Evolutionary conservation across 345 rosid genomes (phyloP).

Genomic region (Angophora floribunda): DNA sequence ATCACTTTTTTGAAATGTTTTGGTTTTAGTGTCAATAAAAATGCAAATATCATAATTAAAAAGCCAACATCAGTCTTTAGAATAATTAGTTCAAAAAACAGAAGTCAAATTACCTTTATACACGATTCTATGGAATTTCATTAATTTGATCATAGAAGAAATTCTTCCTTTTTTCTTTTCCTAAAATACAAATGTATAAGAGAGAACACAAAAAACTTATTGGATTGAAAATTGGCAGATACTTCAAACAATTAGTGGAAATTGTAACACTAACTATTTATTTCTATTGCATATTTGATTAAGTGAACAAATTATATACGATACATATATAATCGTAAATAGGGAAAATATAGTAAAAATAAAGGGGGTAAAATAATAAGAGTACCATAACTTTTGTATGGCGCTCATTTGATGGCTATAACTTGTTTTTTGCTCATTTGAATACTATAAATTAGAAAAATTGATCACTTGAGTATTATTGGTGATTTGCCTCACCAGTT

Average conservation of each 20-base stretch:
- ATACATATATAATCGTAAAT: no score
- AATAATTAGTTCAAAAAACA: no score
- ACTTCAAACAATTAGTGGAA: not conserved
- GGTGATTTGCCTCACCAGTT: no score
- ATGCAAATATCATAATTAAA: not conserved
- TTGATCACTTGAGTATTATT: no score
- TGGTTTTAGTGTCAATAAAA: not conserved
- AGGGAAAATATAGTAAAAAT: not conserved
- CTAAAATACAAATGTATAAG: not conserved
- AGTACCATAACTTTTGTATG: no score
- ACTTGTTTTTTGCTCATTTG: no score
- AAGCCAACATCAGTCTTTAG: not conserved
- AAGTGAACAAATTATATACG: not conserved
- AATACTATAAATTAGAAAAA: no score
- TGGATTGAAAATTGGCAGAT: not conserved
- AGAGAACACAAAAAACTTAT: no score
- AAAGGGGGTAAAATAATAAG: no score
- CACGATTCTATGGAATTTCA: not conserved
- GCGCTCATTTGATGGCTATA: no score
- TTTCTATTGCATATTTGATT: not conserved
- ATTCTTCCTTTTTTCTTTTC: not conserved
- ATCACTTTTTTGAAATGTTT: not conserved
- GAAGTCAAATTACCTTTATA: not conserved
- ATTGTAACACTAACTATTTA: not conserved
- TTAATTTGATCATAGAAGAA: not conserved